A percentile compares a stretch with the other conserved stretches of the same genome.
Evolutionary conservation across 192 early-diverging fungal species (phyloP).

Genomic region (Rhizophagus sp.): DNA sequence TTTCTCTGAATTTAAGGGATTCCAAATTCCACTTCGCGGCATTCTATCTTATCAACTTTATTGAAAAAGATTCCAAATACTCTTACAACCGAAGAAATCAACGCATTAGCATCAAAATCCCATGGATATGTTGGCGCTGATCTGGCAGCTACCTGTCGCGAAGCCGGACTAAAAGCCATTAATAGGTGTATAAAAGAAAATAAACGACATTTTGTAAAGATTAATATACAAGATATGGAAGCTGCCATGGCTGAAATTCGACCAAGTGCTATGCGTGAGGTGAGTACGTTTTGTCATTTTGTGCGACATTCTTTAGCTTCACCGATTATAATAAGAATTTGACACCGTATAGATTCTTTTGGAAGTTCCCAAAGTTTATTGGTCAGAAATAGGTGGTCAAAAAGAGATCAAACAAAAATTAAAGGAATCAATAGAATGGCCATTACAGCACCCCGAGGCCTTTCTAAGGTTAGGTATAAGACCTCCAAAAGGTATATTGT

Average conservation of each 20-base stretch:
- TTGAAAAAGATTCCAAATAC: slow-evolving; percentile 69
- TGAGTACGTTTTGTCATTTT: slow-evolving; percentile 15
- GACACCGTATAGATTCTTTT: slow-evolving; percentile 61
- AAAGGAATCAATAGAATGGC: slow-evolving; percentile 98
- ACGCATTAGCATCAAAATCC: slow-evolving; percentile 57
- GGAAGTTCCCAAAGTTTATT: slow-evolving; percentile 91
- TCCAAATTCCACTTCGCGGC: slow-evolving; percentile 67
- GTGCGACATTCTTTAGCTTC: background rate
- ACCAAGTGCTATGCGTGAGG: slow-evolving; percentile 87
- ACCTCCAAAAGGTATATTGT: slow-evolving; percentile 95
- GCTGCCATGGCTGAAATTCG: slow-evolving; percentile 55
- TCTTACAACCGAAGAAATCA: slow-evolving; percentile 60
- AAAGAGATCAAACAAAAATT: slow-evolving; percentile 86
- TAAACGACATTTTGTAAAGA: slow-evolving; percentile 38
- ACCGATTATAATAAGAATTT: background rate
- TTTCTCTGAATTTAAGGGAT: slow-evolving; percentile 52
- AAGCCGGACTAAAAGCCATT: slow-evolving; percentile 85
- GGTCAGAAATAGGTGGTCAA: slow-evolving; percentile 96
- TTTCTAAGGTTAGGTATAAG: slow-evolving; percentile 87
- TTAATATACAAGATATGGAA: slow-evolving; percentile 59
- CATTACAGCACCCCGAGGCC: slow-evolving; percentile 89
- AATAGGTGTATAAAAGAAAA: slow-evolving; percentile 37
- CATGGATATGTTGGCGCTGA: slow-evolving; percentile 99
- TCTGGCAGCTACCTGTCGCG: slow-evolving; percentile 79
- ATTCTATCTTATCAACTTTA: slow-evolving; percentile 72